These are phyloP conservation scores for Isabelozyma pseudorhagii DNA, from an alignment of 805 yeast genomes.

Conservation along the genomic window DNA sequence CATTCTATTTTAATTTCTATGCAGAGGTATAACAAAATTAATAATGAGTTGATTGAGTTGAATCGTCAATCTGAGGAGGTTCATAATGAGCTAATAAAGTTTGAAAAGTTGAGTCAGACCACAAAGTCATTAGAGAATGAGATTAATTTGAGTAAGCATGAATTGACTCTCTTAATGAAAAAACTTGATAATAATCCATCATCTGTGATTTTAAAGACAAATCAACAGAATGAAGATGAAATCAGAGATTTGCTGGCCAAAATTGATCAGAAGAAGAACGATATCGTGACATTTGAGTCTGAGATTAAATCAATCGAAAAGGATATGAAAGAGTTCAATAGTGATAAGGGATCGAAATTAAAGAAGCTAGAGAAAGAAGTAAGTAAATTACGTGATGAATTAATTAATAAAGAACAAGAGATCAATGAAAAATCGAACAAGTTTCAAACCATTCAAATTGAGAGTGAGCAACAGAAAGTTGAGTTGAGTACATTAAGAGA, in stretches of 20 bases:
- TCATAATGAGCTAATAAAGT: constrained; percentile 36
- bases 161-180: constrained; percentile 52
- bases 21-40: constrained; percentile 57
- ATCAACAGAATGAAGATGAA: constrained; percentile 44
- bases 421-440: constrained; percentile 47
- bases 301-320: constrained; percentile 57
- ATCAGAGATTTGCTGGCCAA: constrained; percentile 38
- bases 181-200: constrained; percentile 56
- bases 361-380: constrained; percentile 59
- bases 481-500: constrained; percentile 52
- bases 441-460: constrained; percentile 65
- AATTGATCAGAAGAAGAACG: constrained; percentile 32
- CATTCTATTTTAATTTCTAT: constrained; percentile 60
- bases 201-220: constrained; percentile 50
- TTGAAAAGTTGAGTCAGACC: constrained; percentile 41
- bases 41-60: constrained; percentile 34
- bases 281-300: constrained; percentile 24
- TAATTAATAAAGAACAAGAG: constrained; percentile 38
- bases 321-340: constrained; percentile 79
- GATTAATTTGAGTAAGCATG: constrained; percentile 55
- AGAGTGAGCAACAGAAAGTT: constrained; percentile 59
- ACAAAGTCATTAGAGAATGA: constrained; percentile 60
- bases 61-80: constrained; percentile 43
- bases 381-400: constrained; percentile 20
- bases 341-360: constrained; percentile 78